phyloP scores from a whole-genome alignment of 371 early-diverging fungal species.

The Lichtheimia hyalospora region DNA sequence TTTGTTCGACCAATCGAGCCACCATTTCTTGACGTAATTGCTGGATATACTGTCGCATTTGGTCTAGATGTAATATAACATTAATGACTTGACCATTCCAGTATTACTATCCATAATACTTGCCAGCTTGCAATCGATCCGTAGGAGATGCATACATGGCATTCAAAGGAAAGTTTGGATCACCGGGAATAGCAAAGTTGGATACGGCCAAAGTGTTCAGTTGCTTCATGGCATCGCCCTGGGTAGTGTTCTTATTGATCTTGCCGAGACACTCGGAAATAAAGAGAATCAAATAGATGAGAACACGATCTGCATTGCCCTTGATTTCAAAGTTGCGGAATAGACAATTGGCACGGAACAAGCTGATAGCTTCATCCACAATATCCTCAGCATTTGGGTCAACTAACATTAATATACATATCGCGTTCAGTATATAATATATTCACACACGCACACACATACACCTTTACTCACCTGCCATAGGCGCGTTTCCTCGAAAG shows the following conservation, averaged over 20 bases:
- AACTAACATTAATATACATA: too few relatives aligned
- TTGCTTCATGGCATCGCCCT: constrained; percentile 72
- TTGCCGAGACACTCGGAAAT: constrained; percentile 86
- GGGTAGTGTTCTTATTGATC: constrained; percentile 60
- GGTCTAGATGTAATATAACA: constrained; percentile 53
- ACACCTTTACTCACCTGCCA: neutral
- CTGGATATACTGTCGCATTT: constrained; percentile 81
- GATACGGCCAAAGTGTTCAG: constrained; percentile 84
- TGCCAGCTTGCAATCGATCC: constrained; percentile 78
- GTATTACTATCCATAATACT: neutral
- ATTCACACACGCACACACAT: neutral
- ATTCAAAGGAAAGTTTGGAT: constrained; percentile 88
- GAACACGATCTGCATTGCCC: constrained; percentile 87
- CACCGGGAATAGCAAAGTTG: constrained; percentile 93
- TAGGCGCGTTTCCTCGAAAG: constrained; percentile 83
- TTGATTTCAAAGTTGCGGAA: constrained; percentile 98
- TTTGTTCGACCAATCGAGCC: constrained; percentile 68
- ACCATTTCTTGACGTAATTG: constrained; percentile 92
- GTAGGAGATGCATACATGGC: constrained; percentile 81
- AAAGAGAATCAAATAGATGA: constrained; percentile 92
- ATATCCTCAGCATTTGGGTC: constrained; percentile 78
- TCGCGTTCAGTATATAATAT: neutral
- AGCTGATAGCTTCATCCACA: constrained; percentile 89
- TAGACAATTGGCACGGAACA: constrained; percentile 95
- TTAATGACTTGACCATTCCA: neutral